Evolutionary conservation across 495 filamentous ascomycete species (phyloP).

Genomic region (Penicillium bialowiezense): DNA sequence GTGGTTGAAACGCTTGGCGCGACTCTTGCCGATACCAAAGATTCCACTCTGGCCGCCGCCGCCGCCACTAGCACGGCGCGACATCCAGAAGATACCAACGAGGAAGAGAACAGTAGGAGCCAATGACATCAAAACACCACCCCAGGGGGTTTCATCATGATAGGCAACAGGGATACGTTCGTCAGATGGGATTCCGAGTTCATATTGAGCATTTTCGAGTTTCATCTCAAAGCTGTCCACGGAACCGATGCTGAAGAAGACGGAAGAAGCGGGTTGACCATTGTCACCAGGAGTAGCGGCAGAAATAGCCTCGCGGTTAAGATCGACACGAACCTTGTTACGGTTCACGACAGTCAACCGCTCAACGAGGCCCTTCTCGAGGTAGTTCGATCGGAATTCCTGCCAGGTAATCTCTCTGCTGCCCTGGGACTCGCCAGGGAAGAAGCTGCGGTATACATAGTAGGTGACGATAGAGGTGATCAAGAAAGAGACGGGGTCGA

Average conservation of each 20-base stretch:
- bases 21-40: conserved; percentile 92
- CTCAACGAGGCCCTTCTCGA: conserved; percentile 94
- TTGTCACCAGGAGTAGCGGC: conserved; percentile 69
- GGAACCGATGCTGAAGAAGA: conserved; percentile 95
- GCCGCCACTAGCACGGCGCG: conserved; percentile 62
- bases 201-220: conserved; percentile 81
- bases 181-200: conserved; percentile 75
- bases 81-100: conserved; percentile 69
- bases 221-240: conserved; percentile 87
- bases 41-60: conserved; percentile 72
- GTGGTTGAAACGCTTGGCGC: conserved; percentile 94
- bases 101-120: conserved; percentile 86
- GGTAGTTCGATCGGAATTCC: conserved; percentile 85
- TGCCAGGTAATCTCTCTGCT: conserved; percentile 93
- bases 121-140: conserved; percentile 66
- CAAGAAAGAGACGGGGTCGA: conserved; percentile 56
- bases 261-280: conserved; percentile 66
- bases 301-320: conserved; percentile 68
- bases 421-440: conserved; percentile 58
- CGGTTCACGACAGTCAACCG: conserved; percentile 79
- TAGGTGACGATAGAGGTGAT: conserved; percentile 59
- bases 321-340: conserved; percentile 73
- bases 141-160: conserved; percentile 66
- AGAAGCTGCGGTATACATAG: conserved; percentile 56
- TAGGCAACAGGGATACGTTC: conserved; percentile 93